Percentiles rank a stretch among this genome's conserved stretches.
Evolutionary conservation across 345 rosid species (phyloP).

Genomic region (Viola odorata): DNA sequence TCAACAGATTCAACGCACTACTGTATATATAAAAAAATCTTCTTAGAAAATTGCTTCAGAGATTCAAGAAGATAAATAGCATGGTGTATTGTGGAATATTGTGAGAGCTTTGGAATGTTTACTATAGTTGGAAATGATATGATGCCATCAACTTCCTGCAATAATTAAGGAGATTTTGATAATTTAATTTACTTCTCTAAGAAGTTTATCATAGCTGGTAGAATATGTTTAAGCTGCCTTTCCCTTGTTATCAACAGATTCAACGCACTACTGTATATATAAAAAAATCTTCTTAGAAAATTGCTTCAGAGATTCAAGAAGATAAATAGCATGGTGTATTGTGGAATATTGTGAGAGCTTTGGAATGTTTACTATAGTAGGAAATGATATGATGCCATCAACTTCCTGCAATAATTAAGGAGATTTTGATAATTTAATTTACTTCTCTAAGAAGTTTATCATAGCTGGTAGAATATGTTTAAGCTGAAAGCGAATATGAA

Average conservation of each 20-base stretch:
- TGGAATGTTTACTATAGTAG: too few relatives aligned
- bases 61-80: too few relatives aligned
- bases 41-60: background rate
- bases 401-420: too few relatives aligned
- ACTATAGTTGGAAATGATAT: too few relatives aligned
- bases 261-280: background rate
- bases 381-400: too few relatives aligned
- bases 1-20: background rate
- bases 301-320: background rate
- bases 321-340: too few relatives aligned
- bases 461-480: conserved; percentile 2
- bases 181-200: background rate
- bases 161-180: too few relatives aligned
- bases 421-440: background rate
- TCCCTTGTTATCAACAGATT: too few relatives aligned
- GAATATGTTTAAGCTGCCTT: background rate
- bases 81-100: too few relatives aligned
- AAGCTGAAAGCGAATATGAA: conserved; percentile 4
- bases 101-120: too few relatives aligned
- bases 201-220: conserved; percentile 3
- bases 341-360: too few relatives aligned
- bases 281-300: background rate
- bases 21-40: background rate
- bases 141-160: too few relatives aligned
- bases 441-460: background rate